phyloP scores from a whole-genome alignment of 2,329 filamentous ascomycete species.

The Sordariomycetes sp. region DNA sequence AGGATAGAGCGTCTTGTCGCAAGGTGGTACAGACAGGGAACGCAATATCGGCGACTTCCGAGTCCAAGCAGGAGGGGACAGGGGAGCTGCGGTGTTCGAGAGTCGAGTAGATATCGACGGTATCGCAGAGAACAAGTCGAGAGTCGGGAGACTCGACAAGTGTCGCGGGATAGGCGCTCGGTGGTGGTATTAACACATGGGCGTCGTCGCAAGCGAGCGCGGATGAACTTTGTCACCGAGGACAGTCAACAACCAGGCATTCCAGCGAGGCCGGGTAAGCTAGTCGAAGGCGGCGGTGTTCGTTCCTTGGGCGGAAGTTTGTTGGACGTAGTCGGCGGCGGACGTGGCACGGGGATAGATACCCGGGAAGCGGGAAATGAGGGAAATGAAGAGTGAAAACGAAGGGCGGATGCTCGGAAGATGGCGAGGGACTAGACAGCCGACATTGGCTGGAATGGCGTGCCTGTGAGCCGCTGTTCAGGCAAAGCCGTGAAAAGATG shows the following conservation, averaged over 20 bases:
- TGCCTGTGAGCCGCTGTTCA: constrained; percentile 1
- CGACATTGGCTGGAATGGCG: constrained; percentile 1
- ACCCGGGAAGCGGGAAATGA: neutral
- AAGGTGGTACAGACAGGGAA: constrained; percentile 1
- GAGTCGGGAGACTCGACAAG: neutral
- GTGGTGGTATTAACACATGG: constrained; percentile 1
- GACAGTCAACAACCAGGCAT: neutral
- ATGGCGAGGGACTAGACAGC: neutral
- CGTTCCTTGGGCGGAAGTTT: neutral
- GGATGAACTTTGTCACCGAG: neutral
- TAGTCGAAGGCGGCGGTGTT: neutral
- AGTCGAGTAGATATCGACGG: neutral
- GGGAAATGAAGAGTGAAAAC: constrained; percentile 1
- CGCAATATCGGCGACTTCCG: neutral
- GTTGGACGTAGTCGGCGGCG: neutral
- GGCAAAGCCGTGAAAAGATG: constrained; percentile 2
- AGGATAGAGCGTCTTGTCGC: constrained; percentile 1
- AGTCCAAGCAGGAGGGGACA: neutral
- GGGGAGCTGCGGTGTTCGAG: neutral
- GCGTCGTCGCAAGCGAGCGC: neutral
- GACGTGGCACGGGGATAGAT: neutral
- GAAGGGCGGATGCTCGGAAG: neutral
- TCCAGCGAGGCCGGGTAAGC: neutral
- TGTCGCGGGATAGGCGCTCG: neutral
- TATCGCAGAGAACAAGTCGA: neutral